Evolutionary conservation across 2,329 filamentous ascomycete genomes (phyloP).

Genomic region (Scedosporium apiospermum): DNA sequence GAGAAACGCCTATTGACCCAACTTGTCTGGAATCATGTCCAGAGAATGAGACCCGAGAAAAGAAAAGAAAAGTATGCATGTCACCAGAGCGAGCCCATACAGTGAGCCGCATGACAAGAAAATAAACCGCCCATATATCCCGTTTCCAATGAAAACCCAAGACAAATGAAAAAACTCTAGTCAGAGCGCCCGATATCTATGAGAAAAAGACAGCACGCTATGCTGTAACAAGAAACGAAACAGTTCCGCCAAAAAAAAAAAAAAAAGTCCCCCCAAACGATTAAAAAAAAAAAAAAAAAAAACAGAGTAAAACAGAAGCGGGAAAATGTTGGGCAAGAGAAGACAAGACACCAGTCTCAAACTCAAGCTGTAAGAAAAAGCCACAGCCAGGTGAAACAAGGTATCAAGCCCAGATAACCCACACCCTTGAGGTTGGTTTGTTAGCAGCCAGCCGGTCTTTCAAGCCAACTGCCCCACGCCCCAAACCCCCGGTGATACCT

Average conservation of each 20-base stretch:
- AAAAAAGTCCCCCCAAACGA: not conserved
- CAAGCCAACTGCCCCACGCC: constrained; percentile 36
- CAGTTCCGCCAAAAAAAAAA: not conserved
- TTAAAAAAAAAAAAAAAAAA: not conserved
- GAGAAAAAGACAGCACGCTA: not conserved
- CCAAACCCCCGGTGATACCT: constrained; percentile 59
- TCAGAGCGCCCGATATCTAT: not conserved
- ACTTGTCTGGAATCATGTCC: not conserved
- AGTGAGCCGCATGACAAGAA: not conserved
- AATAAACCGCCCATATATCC: not conserved
- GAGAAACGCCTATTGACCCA: not conserved
- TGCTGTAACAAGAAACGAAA: not conserved
- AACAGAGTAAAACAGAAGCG: not conserved
- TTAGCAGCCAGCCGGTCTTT: not conserved
- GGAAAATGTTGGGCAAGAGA: not conserved
- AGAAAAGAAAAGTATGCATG: not conserved
- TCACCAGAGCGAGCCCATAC: not conserved
- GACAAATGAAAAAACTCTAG: not conserved
- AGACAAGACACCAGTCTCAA: not conserved
- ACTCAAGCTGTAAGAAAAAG: not conserved
- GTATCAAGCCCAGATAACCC: not conserved
- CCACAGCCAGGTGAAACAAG: not conserved
- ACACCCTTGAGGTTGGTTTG: not conserved
- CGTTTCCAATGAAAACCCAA: not conserved
- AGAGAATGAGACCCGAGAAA: not conserved